phyloP scores from a whole-genome alignment of 768 basidiomycete genomes.

The Agaricus sinodeliciosus region DNA sequence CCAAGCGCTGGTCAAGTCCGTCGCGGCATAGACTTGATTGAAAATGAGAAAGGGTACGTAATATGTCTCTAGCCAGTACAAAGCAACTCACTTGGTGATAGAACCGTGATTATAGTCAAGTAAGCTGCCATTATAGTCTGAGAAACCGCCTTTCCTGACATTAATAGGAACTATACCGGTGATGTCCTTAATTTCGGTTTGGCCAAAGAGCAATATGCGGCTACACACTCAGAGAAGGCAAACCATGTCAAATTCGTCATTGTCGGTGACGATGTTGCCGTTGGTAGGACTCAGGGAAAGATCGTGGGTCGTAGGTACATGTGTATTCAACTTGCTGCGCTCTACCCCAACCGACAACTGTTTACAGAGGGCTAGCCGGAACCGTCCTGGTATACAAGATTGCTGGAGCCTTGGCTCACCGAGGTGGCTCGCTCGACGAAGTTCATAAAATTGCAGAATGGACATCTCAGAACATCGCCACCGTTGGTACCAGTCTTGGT shows the following conservation, averaged over 20 bases:
- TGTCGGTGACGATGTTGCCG: constrained; percentile 88
- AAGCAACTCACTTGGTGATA: constrained; percentile 18
- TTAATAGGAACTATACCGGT: constrained; percentile 75
- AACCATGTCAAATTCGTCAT: constrained; percentile 69
- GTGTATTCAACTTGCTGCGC: not conserved
- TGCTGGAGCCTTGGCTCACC: constrained; percentile 72
- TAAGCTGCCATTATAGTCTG: constrained; percentile 21
- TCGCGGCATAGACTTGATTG: constrained; percentile 70
- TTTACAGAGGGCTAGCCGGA: constrained; percentile 67
- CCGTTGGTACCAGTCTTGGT: constrained; percentile 82
- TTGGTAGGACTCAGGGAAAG: constrained; percentile 71
- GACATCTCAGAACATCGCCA: constrained; percentile 61
- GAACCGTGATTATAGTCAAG: constrained; percentile 83
- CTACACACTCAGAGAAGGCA: constrained; percentile 59
- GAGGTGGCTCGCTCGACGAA: constrained; percentile 60
- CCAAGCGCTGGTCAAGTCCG: constrained; percentile 84
- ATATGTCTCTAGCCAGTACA: not conserved
- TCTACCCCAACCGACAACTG: not conserved
- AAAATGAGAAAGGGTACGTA: constrained; percentile 63
- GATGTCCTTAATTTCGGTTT: constrained; percentile 90
- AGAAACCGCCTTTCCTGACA: not conserved
- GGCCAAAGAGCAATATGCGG: constrained; percentile 78
- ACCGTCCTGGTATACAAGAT: constrained; percentile 87
- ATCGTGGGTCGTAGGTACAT: constrained; percentile 79
- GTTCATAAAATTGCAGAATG: constrained; percentile 64